Percentiles rank a stretch among this genome's conserved stretches.
Conservation (phyloP, 2,329 filamentous ascomycete genomes). For the Hymenoscyphus occultus region DNA sequence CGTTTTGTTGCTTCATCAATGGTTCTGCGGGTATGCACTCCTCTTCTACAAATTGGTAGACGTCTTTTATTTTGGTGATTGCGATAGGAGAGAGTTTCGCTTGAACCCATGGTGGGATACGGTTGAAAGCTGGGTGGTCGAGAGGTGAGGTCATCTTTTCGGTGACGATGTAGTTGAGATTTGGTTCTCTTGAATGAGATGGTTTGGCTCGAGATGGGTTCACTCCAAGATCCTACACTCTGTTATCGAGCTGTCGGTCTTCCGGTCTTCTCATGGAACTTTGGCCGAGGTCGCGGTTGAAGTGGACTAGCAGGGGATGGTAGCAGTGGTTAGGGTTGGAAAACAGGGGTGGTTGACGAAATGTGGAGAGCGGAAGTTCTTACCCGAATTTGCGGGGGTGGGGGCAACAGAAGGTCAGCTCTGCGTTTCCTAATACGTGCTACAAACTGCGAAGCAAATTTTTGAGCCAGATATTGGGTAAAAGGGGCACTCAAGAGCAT, state of each 20-base stretch:
- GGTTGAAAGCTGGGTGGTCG: constrained; percentile 37
- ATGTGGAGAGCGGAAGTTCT: constrained; percentile 12
- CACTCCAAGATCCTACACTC: too few relatives aligned
- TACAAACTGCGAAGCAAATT: neutral
- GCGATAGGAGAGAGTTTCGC: constrained; percentile 37
- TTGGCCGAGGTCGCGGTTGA: constrained; percentile 18
- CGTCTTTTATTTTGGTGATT: constrained; percentile 42
- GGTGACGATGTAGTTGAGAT: neutral
- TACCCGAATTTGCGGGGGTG: constrained; percentile 14
- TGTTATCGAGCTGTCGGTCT: constrained; percentile 7
- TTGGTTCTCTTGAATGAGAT: neutral
- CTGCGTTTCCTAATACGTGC: neutral
- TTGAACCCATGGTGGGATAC: constrained; percentile 42
- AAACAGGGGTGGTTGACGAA: constrained; percentile 7
- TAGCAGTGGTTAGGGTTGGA: neutral
- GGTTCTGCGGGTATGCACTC: constrained; percentile 45
- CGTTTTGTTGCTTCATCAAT: constrained; percentile 42
- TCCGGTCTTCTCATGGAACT: neutral
- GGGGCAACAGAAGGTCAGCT: too few relatives aligned
- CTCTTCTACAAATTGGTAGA: constrained; percentile 44
- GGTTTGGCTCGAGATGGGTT: neutral
- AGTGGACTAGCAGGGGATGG: neutral
- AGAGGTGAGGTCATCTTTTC: constrained; percentile 5
- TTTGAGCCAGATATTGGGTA: neutral
- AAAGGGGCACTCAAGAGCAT: too few relatives aligned